These are phyloP conservation scores for Mortierella sp. DNA, from an alignment of 371 early-diverging fungal genomes.

Conservation along the genomic window DNA sequence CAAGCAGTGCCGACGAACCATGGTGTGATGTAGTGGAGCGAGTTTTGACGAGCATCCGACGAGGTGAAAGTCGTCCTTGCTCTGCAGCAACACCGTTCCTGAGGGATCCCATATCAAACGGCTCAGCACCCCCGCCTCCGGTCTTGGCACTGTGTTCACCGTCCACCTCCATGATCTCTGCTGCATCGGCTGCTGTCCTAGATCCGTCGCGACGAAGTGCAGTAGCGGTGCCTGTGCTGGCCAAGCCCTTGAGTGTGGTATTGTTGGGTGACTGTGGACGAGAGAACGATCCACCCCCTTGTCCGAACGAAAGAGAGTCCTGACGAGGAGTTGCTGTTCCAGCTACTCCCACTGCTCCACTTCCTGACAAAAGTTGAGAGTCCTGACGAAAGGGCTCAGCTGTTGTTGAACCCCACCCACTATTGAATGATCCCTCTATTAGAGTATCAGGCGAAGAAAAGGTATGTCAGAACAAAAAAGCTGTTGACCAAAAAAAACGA, in stretches of 20 bases:
- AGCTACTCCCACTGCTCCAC: not conserved
- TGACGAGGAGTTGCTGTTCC: not conserved
- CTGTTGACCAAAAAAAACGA: not conserved
- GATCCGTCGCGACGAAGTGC: not conserved
- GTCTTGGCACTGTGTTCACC: not conserved
- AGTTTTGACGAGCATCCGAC: not conserved
- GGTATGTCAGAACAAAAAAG: not conserved
- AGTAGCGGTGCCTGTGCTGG: not conserved
- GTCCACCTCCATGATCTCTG: conserved; percentile 3
- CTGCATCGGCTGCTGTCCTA: not conserved
- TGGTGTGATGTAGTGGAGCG: not conserved
- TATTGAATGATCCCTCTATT: conserved; percentile 14
- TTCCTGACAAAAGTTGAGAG: conserved; percentile 21
- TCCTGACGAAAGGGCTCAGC: conserved; percentile 35
- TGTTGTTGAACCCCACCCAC: conserved; percentile 20
- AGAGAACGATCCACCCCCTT: conserved; percentile 15
- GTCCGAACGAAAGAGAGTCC: conserved; percentile 21
- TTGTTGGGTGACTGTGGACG: conserved; percentile 21
- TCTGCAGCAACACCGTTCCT: conserved; percentile 10
- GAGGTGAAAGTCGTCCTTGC: not conserved
- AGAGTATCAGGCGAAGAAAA: no score
- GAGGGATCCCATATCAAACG: conserved; percentile 32
- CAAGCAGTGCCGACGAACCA: no score
- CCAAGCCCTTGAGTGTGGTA: not conserved
- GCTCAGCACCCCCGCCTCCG: not conserved